Percentiles rank a stretch among this genome's conserved stretches.
These are phyloP conservation scores for Mycena filopes DNA, from an alignment of 768 basidiomycete species.

Conservation along the genomic window DNA sequence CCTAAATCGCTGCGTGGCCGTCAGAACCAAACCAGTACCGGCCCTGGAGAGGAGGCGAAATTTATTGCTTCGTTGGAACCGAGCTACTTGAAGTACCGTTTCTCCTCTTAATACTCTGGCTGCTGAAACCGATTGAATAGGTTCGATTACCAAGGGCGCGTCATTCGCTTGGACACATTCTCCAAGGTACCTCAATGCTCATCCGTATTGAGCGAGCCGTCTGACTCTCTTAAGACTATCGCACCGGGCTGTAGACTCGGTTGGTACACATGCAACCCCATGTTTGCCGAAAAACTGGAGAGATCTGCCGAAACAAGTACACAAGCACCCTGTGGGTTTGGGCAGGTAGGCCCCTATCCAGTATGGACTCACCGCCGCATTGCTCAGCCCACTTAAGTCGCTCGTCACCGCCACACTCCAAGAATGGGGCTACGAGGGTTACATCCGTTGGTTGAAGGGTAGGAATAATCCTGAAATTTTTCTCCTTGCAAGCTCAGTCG, in stretches of 20 bases:
- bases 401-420: constrained; percentile 69
- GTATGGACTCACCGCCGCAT: not conserved
- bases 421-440: constrained; percentile 78
- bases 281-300: constrained; percentile 81
- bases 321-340: constrained; percentile 79
- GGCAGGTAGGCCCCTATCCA: constrained; percentile 61
- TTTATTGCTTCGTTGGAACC: constrained; percentile 65
- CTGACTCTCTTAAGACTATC: constrained; percentile 56
- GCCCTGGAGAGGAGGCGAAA: constrained; percentile 57
- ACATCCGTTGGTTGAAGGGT: constrained; percentile 83
- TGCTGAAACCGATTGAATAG: constrained; percentile 40
- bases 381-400: constrained; percentile 43
- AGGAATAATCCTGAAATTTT: not conserved
- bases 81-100: constrained; percentile 63
- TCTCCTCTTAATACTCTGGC: not conserved
- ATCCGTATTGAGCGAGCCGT: not conserved
- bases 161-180: constrained; percentile 85
- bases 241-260: constrained; percentile 83
- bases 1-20: constrained; percentile 50
- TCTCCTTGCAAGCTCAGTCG: not conserved
- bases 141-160: constrained; percentile 83
- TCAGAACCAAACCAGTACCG: constrained; percentile 14
- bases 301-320: constrained; percentile 75
- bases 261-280: constrained; percentile 81
- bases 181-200: constrained; percentile 67